Evolutionary conservation across 148 eudicot genomes (phyloP), one percentile per base, ranked within the genome.

Genomic region (Vaccinium myrtillus): DNA sequence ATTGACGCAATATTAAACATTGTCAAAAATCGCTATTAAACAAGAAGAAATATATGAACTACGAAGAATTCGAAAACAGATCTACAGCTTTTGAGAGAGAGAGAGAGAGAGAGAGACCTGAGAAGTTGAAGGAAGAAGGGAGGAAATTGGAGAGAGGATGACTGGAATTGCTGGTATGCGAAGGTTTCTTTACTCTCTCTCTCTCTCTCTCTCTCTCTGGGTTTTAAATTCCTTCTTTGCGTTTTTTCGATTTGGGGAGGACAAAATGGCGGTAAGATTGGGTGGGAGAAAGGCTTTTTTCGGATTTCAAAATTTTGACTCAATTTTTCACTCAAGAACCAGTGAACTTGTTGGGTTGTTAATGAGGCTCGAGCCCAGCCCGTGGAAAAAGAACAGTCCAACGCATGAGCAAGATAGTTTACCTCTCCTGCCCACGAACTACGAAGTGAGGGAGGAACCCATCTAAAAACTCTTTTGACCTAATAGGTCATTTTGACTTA

Each of bases 91-190:
- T 1, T 1, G 36, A 32, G 36, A 55, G 67, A 79, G 81, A 80
- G 82, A n/a, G n/a, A n/a, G n/a, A n/a, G n/a, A 50, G 84, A 81
- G 83, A 69, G 77, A 67, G 58, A 69, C 83, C 83, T 81, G 83
- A 69, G 76, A 49, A 43, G 75, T 63, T 46, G 2, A 21, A 30
- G 1, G 48, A 79, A 12, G 14, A 23, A 10, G 23, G 21, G 23
- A 46, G 75, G 49, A 25, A 67, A 18, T 15, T 18, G 50, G 65
- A 18, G 49, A 30, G 61, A 16, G 3, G 54, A 32, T 0, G 76
- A 30, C 2, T 19, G 30, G 8, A 54, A 12, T 18, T 73, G 59
- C 30, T 3, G 32, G 65, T 27, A 8, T 2, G 30, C 25, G n/a
- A 21, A 32, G 83, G n/a, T 15, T 5, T 2, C 6, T 54, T 55